phyloP scores from a whole-genome alignment of 129 eudicot species.

The Tagetes patula region DNA sequence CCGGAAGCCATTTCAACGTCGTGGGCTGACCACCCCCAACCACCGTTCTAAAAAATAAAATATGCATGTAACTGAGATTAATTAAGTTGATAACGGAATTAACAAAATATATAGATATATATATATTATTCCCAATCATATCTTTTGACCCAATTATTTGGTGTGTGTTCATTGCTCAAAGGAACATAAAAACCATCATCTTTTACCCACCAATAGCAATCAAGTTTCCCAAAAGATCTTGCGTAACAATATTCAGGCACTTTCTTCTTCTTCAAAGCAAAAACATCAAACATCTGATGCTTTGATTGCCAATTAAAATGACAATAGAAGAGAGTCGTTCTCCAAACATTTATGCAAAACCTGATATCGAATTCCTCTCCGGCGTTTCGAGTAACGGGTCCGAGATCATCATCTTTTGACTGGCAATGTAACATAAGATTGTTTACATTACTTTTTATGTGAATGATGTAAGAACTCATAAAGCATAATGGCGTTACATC shows the following conservation, averaged over 20 bases:
- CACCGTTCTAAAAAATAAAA: too few relatives aligned
- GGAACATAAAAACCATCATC: conserved; percentile 29
- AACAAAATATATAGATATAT: too few relatives aligned
- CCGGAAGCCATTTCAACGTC: too few relatives aligned
- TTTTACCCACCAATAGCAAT: conserved; percentile 23
- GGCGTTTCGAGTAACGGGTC: neutral
- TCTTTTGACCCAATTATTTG: too few relatives aligned
- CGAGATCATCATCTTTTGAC: conserved; percentile 29
- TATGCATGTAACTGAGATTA: too few relatives aligned
- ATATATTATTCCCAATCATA: too few relatives aligned
- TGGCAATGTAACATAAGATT: conserved; percentile 19
- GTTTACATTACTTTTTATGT: conserved; percentile 11
- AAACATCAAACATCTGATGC: conserved; percentile 22
- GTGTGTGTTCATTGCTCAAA: neutral
- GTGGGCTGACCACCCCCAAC: too few relatives aligned
- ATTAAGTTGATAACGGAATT: too few relatives aligned
- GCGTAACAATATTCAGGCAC: neutral
- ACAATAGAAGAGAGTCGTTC: conserved; percentile 24
- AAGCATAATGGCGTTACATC: neutral
- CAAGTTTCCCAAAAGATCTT: neutral
- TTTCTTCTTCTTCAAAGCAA: neutral
- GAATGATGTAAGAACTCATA: neutral
- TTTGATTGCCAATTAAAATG: conserved; percentile 24
- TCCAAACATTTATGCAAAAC: conserved; percentile 20
- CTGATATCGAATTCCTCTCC: neutral